Percentiles rank a stretch among this genome's conserved stretches.
Conservation (phyloP, 164 flowering plant genomes). For the Chloranthus sessilifolius region DNA sequence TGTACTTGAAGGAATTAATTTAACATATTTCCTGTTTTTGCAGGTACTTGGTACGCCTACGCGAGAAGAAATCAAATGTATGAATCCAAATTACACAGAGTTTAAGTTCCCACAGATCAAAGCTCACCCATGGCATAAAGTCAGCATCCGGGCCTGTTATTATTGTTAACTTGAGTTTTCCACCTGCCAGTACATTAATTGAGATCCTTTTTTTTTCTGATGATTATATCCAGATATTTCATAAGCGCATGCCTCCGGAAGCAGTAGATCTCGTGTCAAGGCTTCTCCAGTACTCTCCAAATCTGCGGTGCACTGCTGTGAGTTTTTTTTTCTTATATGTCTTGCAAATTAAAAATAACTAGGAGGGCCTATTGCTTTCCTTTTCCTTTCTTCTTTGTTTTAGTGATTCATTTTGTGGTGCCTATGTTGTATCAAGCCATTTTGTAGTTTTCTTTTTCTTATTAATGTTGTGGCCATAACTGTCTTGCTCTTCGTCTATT, state of each 20-base stretch:
- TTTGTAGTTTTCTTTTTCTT: neutral
- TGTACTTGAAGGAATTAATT: neutral
- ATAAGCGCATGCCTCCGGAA: conserved; percentile 68
- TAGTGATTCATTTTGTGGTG: neutral
- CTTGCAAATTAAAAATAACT: neutral
- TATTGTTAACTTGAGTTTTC: neutral
- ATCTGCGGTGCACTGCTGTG: conserved; percentile 58
- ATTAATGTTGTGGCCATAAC: no score
- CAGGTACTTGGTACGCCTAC: conserved; percentile 76
- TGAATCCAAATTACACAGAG: conserved; percentile 77
- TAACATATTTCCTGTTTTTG: neutral
- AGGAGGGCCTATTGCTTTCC: neutral
- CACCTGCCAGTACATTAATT: neutral
- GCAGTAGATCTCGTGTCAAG: conserved; percentile 74
- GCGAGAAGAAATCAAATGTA: conserved; percentile 76
- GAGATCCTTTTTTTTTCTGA: neutral
- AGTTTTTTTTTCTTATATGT: conserved; percentile 19
- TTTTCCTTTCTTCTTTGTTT: neutral
- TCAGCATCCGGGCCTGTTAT: conserved; percentile 16
- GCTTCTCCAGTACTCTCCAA: conserved; percentile 71
- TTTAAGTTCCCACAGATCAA: conserved; percentile 66
- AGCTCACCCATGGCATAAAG: conserved; percentile 76
- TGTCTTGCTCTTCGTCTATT: no score
- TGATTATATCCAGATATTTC: conserved; percentile 39
- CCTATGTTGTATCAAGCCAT: no score